phyloP scores from a whole-genome alignment of 2,329 filamentous ascomycete species.

The Botrytis byssoidea region DNA sequence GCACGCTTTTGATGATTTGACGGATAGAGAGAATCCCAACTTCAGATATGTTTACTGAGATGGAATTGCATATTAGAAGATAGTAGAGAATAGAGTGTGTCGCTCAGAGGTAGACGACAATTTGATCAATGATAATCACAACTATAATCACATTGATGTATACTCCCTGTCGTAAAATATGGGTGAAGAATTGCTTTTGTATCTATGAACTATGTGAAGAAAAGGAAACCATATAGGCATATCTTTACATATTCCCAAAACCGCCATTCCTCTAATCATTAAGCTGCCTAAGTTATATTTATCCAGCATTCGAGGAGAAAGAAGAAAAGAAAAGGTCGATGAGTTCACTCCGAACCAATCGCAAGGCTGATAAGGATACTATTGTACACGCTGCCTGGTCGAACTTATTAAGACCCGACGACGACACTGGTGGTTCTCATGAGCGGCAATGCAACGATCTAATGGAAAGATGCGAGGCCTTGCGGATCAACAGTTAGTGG shows the following conservation, averaged over 20 bases:
- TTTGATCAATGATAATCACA: not conserved
- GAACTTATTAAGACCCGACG: slow-evolving; percentile 3
- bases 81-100: not conserved
- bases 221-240: not conserved
- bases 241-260: not conserved
- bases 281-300: slow-evolving; percentile 14
- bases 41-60: slow-evolving; percentile 30
- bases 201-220: not conserved
- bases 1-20: slow-evolving; percentile 39
- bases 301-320: slow-evolving; percentile 8
- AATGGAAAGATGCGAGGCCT: slow-evolving; percentile 36
- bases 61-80: not conserved
- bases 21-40: slow-evolving; percentile 34
- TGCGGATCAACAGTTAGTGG: slow-evolving; percentile 32
- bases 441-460: not conserved
- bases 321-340: slow-evolving; percentile 7
- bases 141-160: not conserved
- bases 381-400: slow-evolving; percentile 4
- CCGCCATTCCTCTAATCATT: not conserved
- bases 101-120: not conserved
- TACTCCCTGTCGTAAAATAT: not conserved
- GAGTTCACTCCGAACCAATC: not conserved
- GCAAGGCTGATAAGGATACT: slow-evolving; percentile 10
- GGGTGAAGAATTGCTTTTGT: not conserved
- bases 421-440: not conserved